phyloP scores from a whole-genome alignment of 2,329 filamentous ascomycete genomes.

The Cladosporium colombiae region DNA sequence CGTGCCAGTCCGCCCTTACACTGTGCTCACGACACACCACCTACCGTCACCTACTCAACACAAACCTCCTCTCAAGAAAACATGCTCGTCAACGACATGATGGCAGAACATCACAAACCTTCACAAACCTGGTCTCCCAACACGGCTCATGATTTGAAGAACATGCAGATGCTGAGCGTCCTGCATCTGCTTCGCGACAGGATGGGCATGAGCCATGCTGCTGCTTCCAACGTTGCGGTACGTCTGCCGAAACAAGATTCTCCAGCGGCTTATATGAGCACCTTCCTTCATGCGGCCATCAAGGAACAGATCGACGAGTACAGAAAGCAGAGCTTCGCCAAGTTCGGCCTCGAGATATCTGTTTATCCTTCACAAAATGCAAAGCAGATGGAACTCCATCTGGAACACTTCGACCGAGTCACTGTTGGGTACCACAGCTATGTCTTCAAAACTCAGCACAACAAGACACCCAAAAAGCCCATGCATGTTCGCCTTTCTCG shows the following conservation, averaged over 20 bases:
- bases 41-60: neutral
- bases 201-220: neutral
- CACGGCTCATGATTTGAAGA: too few relatives aligned
- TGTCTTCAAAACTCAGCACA: neutral
- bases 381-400: neutral
- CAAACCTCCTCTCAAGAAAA: neutral
- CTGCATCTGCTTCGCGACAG: neutral
- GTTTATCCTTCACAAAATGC: neutral
- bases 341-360: neutral
- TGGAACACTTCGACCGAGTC: neutral
- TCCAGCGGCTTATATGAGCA: too few relatives aligned
- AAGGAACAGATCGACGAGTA: neutral
- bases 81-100: neutral
- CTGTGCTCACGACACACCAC: neutral
- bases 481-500: neutral
- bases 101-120: too few relatives aligned
- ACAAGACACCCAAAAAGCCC: neutral
- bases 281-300: neutral
- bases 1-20: neutral
- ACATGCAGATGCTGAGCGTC: neutral
- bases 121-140: neutral
- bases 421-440: slow-evolving; percentile 4
- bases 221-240: neutral
- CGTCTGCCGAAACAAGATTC: neutral
- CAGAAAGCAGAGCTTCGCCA: neutral